A percentile compares a stretch with the other conserved stretches of the same genome.
These are phyloP conservation scores for Diplodia sapinea DNA, from an alignment of 2,329 filamentous ascomycete species.

Conservation along the genomic window DNA sequence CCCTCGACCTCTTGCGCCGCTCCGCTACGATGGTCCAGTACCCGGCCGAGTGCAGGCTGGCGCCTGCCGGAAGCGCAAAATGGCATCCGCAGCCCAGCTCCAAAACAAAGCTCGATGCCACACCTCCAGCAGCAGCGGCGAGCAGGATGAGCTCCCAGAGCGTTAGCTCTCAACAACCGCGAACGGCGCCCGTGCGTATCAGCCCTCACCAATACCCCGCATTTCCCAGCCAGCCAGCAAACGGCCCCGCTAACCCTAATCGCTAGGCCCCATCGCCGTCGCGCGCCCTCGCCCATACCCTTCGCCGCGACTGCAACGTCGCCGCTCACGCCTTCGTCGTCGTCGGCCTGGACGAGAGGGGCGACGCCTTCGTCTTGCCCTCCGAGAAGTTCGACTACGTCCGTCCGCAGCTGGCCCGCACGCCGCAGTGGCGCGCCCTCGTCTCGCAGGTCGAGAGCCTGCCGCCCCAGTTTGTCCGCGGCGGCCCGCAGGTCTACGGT, in stretches of 20 bases:
- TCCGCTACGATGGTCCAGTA: slow-evolving; percentile 26
- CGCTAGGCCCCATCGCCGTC: slow-evolving; percentile 26
- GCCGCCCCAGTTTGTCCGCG: slow-evolving; percentile 17
- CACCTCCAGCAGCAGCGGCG: slow-evolving; percentile 24
- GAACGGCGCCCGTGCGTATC: slow-evolving; percentile 24
- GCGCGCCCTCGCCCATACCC: slow-evolving; percentile 17
- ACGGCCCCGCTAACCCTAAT: slow-evolving; percentile 31
- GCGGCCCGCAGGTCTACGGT: slow-evolving; percentile 25
- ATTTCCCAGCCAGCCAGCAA: slow-evolving; percentile 24
- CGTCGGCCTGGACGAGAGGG: slow-evolving; percentile 25
- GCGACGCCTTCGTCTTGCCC: slow-evolving; percentile 22
- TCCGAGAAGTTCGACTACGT: slow-evolving; percentile 18
- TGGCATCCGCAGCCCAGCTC: slow-evolving; percentile 24
- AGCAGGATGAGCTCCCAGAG: slow-evolving; percentile 29
- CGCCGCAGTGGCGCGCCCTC: slow-evolving; percentile 16
- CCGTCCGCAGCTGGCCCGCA: not conserved
- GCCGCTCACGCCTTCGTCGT: slow-evolving; percentile 25
- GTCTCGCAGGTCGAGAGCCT: slow-evolving; percentile 10
- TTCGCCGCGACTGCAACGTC: slow-evolving; percentile 24
- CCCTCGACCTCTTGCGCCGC: slow-evolving; percentile 26
- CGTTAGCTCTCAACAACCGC: slow-evolving; percentile 28
- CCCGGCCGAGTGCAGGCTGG: slow-evolving; percentile 27
- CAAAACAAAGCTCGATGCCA: slow-evolving; percentile 27
- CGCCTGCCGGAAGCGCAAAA: slow-evolving; percentile 28
- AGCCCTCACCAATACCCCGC: slow-evolving; percentile 28